These are phyloP conservation scores for Trichoderma sp. DNA, from an alignment of 2,329 filamentous ascomycete genomes.

Conservation along the genomic window DNA sequence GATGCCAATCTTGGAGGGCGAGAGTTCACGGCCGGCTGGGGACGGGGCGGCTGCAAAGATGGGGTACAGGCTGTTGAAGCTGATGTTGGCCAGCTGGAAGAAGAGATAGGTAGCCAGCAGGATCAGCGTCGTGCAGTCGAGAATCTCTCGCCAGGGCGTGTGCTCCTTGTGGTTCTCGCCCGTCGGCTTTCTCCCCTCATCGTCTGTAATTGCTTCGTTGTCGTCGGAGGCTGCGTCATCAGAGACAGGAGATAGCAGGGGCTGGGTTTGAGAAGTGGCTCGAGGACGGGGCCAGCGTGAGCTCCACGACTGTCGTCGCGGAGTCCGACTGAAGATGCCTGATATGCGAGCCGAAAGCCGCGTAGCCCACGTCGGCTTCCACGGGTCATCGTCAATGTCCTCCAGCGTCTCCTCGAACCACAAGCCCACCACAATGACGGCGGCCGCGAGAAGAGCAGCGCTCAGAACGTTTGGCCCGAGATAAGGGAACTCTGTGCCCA, in stretches of 20 bases:
- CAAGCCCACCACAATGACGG: constrained; percentile 72
- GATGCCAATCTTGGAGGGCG: constrained; percentile 79
- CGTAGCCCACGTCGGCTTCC: constrained; percentile 41
- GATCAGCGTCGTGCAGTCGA: constrained; percentile 80
- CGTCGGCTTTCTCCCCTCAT: background rate
- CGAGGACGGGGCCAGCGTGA: constrained; percentile 43
- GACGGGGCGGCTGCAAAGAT: constrained; percentile 79
- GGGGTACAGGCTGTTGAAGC: constrained; percentile 92
- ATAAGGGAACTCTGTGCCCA: constrained; percentile 72
- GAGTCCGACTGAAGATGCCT: constrained; percentile 17
- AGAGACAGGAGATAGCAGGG: constrained; percentile 35
- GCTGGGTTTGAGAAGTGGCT: constrained; percentile 33
- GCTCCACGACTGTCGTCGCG: constrained; percentile 43
- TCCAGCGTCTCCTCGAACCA: constrained; percentile 80
- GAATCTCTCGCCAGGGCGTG: constrained; percentile 54
- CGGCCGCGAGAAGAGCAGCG: constrained; percentile 69
- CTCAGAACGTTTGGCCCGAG: constrained; percentile 80
- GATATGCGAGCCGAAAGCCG: constrained; percentile 37
- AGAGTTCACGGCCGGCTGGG: constrained; percentile 75
- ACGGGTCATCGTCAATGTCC: constrained; percentile 36
- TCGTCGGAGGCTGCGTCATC: constrained; percentile 34
- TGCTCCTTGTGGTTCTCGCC: constrained; percentile 21
- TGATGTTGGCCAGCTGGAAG: constrained; percentile 91
- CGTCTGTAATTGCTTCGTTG: constrained; percentile 29
- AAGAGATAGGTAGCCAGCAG: constrained; percentile 85